phyloP scores from a whole-genome alignment of 139 green algal genomes.

The Nannochloris sp. region DNA sequence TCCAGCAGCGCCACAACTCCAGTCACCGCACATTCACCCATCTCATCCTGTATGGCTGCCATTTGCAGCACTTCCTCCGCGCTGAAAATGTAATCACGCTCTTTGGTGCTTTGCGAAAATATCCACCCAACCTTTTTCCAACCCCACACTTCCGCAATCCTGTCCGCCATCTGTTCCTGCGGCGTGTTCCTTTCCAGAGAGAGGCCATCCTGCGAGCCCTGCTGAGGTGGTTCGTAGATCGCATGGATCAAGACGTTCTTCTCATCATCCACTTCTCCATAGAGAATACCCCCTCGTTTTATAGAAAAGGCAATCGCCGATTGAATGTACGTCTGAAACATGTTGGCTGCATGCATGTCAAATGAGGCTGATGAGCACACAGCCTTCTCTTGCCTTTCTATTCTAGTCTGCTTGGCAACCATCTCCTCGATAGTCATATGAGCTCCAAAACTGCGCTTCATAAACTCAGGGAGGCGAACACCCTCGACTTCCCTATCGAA shows the following conservation, averaged over 20 bases:
- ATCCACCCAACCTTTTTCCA: constrained; percentile 81
- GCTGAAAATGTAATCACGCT: constrained; percentile 80
- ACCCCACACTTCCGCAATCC: constrained; percentile 52
- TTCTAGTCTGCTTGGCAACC: constrained; percentile 75
- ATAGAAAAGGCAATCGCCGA: constrained; percentile 82
- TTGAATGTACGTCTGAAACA: constrained; percentile 80
- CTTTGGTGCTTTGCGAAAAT: constrained; percentile 69
- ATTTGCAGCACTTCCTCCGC: constrained; percentile 67
- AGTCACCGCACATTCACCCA: constrained; percentile 66
- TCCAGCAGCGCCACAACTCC: constrained; percentile 71
- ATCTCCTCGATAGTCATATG: constrained; percentile 78
- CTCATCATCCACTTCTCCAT: constrained; percentile 73
- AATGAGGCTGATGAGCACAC: constrained; percentile 72
- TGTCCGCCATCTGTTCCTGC: constrained; percentile 54
- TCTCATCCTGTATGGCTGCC: constrained; percentile 61
- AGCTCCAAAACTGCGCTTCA: constrained; percentile 40
- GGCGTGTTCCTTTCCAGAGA: constrained; percentile 42
- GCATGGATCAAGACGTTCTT: constrained; percentile 58
- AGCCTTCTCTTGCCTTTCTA: constrained; percentile 90
- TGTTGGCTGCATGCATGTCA: constrained; percentile 81
- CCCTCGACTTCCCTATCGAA: constrained; percentile 53
- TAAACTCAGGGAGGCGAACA: constrained; percentile 32
- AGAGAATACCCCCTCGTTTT: constrained; percentile 84
- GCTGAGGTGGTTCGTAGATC: constrained; percentile 91
- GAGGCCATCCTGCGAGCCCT: constrained; percentile 43